Conservation (phyloP, 176 grass and related monocot species). For the Bolboschoenus planiculmis region DNA sequence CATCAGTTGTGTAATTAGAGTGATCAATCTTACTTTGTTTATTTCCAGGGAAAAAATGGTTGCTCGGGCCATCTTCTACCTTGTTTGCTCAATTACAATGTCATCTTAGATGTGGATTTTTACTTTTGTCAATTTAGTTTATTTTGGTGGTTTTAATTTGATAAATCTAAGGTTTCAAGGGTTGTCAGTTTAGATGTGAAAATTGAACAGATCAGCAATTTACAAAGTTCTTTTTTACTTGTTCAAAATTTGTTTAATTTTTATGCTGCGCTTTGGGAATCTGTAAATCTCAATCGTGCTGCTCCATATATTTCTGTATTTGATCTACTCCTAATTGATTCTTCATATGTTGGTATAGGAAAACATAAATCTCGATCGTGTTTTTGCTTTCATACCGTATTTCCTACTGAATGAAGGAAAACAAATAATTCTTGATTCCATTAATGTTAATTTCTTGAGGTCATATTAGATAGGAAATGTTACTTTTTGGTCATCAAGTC, state of each 20-base stretch:
- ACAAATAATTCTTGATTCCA: no score
- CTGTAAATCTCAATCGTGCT: not conserved
- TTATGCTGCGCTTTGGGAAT: not conserved
- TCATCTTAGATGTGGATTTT: not conserved
- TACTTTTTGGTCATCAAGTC: no score
- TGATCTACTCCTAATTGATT: not conserved
- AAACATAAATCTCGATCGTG: no score
- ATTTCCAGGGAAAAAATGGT: not conserved
- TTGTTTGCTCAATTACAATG: not conserved
- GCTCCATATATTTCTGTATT: not conserved
- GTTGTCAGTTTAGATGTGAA: not conserved
- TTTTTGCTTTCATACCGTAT: no score
- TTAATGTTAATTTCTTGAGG: no score
- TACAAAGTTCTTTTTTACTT: not conserved
- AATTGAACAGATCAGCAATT: not conserved
- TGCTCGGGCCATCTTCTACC: not conserved
- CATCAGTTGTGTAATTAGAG: not conserved
- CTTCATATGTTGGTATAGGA: not conserved
- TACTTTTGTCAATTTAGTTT: not conserved
- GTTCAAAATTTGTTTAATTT: not conserved
- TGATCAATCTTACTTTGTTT: not conserved
- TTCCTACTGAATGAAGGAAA: no score
- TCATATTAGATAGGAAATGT: no score
- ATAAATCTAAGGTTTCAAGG: not conserved
- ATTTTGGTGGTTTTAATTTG: not conserved